phyloP scores from a whole-genome alignment of 2,329 filamentous ascomycete genomes.

The Diaporthe amygdali region DNA sequence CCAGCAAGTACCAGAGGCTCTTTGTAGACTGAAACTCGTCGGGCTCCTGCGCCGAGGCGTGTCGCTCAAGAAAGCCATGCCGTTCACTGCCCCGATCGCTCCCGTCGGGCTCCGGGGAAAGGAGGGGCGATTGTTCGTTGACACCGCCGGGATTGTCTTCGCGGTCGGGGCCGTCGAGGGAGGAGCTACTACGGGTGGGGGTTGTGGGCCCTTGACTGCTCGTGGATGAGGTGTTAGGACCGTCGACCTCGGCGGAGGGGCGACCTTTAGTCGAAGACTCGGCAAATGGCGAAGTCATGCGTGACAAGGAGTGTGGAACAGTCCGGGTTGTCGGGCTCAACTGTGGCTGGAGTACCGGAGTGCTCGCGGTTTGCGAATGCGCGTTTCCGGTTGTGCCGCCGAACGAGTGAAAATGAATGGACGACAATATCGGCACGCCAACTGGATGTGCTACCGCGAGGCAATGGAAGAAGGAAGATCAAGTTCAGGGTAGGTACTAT shows the following conservation, averaged over 20 bases:
- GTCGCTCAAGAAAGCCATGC: slow-evolving; percentile 38
- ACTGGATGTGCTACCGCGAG: not conserved
- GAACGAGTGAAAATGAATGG: not conserved
- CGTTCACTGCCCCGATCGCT: slow-evolving; percentile 37
- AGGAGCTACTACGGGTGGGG: slow-evolving; percentile 28
- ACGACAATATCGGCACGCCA: not conserved
- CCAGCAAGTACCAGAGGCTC: slow-evolving; percentile 82
- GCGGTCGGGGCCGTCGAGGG: slow-evolving; percentile 28
- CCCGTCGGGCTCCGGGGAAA: slow-evolving; percentile 43
- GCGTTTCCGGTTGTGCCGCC: not conserved
- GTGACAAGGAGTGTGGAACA: slow-evolving; percentile 13
- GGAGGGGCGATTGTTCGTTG: slow-evolving; percentile 55
- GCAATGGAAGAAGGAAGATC: not conserved
- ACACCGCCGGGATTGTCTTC: slow-evolving; percentile 31
- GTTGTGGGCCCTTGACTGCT: slow-evolving; percentile 23
- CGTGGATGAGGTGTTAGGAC: slow-evolving; percentile 21
- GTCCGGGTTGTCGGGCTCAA: not conserved
- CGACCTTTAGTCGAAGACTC: slow-evolving; percentile 33
- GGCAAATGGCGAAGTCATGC: slow-evolving; percentile 48
- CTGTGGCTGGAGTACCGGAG: not conserved
- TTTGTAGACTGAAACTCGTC: slow-evolving; percentile 69
- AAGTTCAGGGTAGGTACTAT: not conserved
- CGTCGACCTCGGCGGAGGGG: slow-evolving; percentile 33
- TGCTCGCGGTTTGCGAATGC: not conserved
- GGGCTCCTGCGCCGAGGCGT: slow-evolving; percentile 37